These are phyloP conservation scores for Herpotrichia juniperi DNA, from an alignment of 2,329 filamentous ascomycete species.

Conservation along the genomic window DNA sequence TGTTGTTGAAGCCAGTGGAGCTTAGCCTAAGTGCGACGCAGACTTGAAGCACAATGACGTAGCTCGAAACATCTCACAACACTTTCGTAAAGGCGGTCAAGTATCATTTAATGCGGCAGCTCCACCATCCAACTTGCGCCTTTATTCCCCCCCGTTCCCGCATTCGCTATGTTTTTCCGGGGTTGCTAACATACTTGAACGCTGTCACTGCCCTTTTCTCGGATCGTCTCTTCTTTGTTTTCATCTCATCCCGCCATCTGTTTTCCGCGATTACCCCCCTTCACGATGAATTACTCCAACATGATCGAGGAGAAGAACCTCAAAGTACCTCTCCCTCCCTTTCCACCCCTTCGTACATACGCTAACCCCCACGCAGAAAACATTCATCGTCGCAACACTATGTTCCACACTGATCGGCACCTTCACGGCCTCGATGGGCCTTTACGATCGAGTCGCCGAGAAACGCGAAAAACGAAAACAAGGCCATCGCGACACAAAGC, in stretches of 20 bases:
- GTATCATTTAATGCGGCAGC: slow-evolving; percentile 4
- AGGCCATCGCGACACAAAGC: slow-evolving; percentile 42
- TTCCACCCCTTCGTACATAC: not conserved
- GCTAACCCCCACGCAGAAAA: slow-evolving; percentile 37
- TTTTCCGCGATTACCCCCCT: not conserved
- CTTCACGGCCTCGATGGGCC: slow-evolving; percentile 51
- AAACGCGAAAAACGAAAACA: slow-evolving; percentile 44
- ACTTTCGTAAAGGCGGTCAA: slow-evolving; percentile 11
- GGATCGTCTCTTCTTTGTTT: not conserved
- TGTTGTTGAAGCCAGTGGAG: not conserved
- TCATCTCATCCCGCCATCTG: not conserved
- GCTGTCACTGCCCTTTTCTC: not conserved
- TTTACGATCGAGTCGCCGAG: slow-evolving; percentile 48
- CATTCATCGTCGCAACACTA: slow-evolving; percentile 53
- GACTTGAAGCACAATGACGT: slow-evolving; percentile 7
- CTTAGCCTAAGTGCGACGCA: not conserved
- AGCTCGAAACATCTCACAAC: slow-evolving; percentile 7
- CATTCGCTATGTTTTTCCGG: not conserved
- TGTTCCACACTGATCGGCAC: slow-evolving; percentile 53
- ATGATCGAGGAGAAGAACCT: slow-evolving; percentile 54
- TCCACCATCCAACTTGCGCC: slow-evolving; percentile 4
- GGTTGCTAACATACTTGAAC: not conserved
- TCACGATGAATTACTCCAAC: slow-evolving; percentile 51
- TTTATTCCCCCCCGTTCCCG: not conserved
- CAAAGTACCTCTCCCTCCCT: slow-evolving; percentile 33